Evolutionary conservation across 2,329 filamentous ascomycete genomes (phyloP), one percentile per base, ranked within the genome.

Genomic region (Paecilomyces niveus): DNA sequence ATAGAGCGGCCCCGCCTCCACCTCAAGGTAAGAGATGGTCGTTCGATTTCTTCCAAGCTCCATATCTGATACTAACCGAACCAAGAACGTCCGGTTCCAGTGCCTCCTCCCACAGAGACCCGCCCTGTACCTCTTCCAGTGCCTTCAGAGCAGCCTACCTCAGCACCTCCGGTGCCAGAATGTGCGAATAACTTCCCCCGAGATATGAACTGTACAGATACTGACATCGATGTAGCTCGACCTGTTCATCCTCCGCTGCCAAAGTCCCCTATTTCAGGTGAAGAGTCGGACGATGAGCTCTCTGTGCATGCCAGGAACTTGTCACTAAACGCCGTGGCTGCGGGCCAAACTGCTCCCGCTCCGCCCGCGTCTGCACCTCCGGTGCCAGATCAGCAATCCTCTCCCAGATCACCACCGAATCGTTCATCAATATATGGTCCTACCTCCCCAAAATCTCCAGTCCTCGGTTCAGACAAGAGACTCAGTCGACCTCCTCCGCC

Each of bases 281-380:
- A 91, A 1, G 90, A 89, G 70, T 94, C 92, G 51, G 92, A 95
- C 66, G 92, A 97, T 71, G 93, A 97, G 72, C 78, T 92, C 66
- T 91, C 89, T 9, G 74, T 68, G 69, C 81, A 66, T 72, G 74
- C 63, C 74, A 78, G 55, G 73, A 81, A 63, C 65, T 74, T 67
- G 56, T 80, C 77, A 18, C 63, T 76, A 52, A 73, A 73, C 21
- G 75, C 78, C 35, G 76, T 74, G 22, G 70, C 76, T 31, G 70
- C 70, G 45, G 70, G 69, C 18, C 73, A 76, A 55, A 72, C 72
- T 56, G 73, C 75, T 31, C 72, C 76, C 22, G 79, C 80, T 29
- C 79, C 80, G 15, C 79, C 81, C 2, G 70, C 79, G 29, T 68
- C 76, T 57, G 76, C 80, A 39, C 77, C 80, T 45, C 74, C 76